These are phyloP conservation scores for Fistulina hepatica DNA, from an alignment of 1,284 basidiomycete genomes.

Conservation along the genomic window DNA sequence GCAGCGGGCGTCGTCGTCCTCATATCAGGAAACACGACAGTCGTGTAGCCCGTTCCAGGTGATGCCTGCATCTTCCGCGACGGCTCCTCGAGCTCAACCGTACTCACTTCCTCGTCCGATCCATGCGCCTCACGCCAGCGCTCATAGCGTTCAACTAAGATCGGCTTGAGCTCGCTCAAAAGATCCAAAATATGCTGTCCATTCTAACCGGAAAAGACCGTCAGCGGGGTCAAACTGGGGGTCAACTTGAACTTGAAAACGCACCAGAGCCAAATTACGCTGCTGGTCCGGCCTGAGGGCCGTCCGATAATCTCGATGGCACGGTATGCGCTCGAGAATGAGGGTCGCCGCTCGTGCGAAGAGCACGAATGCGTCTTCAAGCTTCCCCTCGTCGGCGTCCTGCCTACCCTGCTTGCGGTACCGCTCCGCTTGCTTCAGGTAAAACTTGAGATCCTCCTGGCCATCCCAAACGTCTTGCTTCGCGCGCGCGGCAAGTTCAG, in stretches of 20 bases:
- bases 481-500: conserved; percentile 43
- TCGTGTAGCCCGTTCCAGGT: not conserved
- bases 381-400: conserved; percentile 32
- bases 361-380: conserved; percentile 47
- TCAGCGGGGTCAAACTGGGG: conserved; percentile 1
- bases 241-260: conserved; percentile 18
- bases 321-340: conserved; percentile 50
- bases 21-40: not conserved
- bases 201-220: conserved; percentile 33
- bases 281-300: conserved; percentile 36
- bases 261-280: conserved; percentile 43
- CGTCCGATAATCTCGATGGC: conserved; percentile 40
- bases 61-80: not conserved
- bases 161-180: conserved; percentile 38
- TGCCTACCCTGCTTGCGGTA: conserved; percentile 36
- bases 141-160: conserved; percentile 41
- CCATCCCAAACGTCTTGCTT: conserved; percentile 39
- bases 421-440: conserved; percentile 43
- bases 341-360: conserved; percentile 52
- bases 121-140: conserved; percentile 18
- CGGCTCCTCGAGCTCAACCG: not conserved
- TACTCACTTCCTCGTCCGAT: not conserved
- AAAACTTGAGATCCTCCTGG: conserved; percentile 39
- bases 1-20: not conserved
- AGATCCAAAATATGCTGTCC: conserved; percentile 54